Percentiles rank a stretch among this genome's conserved stretches.
phyloP scores from a whole-genome alignment of 1,284 basidiomycete species.

The Schizophyllum commune region DNA sequence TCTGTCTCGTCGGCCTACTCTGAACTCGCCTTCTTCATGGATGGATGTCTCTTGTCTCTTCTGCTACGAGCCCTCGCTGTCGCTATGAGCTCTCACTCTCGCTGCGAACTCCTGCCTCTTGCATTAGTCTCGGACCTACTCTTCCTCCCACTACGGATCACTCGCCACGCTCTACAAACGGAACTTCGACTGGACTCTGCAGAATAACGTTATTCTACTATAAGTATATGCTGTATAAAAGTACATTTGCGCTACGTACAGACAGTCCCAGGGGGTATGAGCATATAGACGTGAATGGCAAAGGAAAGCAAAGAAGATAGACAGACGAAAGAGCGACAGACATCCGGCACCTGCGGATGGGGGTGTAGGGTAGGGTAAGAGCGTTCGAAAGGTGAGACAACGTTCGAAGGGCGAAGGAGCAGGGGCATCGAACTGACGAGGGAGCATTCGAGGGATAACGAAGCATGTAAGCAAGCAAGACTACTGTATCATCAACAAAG shows the following conservation, averaged over 20 bases:
- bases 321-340: not conserved
- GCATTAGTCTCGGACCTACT: no score
- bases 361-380: no score
- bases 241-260: not conserved
- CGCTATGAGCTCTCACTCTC: no score
- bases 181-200: slow-evolving; percentile 15
- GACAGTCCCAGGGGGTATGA: not conserved
- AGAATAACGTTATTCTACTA: slow-evolving; percentile 9
- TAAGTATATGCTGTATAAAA: not conserved
- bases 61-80: no score
- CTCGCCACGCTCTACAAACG: no score
- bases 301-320: not conserved
- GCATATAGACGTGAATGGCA: not conserved
- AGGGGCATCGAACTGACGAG: not conserved
- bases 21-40: not conserved
- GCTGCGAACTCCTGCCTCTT: no score
- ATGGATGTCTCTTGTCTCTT: no score
- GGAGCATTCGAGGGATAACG: slow-evolving; percentile 1
- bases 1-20: not conserved
- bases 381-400: no score
- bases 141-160: no score
- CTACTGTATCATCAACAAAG: not conserved
- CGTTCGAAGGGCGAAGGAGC: no score
- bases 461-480: slow-evolving; percentile 9
- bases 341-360: no score